Evolutionary conservation across 306 rosid genomes (phyloP).

Genomic region (Carpinus fangiana): DNA sequence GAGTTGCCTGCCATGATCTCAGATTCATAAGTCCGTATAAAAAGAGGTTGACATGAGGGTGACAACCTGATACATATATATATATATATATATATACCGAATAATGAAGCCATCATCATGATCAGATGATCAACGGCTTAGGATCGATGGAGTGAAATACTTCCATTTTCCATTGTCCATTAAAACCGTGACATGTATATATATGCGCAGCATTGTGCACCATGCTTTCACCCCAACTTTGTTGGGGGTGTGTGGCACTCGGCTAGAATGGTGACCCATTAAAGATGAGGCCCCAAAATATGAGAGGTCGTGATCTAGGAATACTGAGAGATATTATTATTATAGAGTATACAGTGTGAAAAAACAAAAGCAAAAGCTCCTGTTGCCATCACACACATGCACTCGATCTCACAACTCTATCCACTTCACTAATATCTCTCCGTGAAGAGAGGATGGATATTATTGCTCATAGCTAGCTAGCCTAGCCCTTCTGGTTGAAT

Average conservation of each 20-base stretch:
- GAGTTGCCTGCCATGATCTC: no score
- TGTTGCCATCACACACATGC: slow-evolving; percentile 6
- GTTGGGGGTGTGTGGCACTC: not conserved
- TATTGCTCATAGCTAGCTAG: no score
- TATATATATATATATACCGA: no score
- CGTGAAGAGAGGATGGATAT: not conserved
- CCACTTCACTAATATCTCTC: not conserved
- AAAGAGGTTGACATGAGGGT: no score
- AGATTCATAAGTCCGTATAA: no score
- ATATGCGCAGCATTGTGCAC: not conserved
- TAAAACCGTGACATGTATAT: no score
- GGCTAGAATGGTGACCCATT: not conserved
- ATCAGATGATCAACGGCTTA: no score
- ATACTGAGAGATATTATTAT: not conserved
- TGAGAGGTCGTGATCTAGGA: slow-evolving; percentile 8
- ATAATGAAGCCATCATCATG: no score
- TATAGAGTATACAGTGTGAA: not conserved
- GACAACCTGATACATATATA: no score
- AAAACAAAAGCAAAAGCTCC: not conserved
- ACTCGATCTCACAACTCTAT: not conserved
- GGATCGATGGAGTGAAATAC: no score
- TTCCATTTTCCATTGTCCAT: no score
- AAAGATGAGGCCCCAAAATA: not conserved
- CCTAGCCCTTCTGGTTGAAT: not conserved
- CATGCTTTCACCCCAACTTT: not conserved